Evolutionary conservation across 179 eudicot species (phyloP), one percentile per base, ranked within the genome.

Genomic region (Silene coronaria): DNA sequence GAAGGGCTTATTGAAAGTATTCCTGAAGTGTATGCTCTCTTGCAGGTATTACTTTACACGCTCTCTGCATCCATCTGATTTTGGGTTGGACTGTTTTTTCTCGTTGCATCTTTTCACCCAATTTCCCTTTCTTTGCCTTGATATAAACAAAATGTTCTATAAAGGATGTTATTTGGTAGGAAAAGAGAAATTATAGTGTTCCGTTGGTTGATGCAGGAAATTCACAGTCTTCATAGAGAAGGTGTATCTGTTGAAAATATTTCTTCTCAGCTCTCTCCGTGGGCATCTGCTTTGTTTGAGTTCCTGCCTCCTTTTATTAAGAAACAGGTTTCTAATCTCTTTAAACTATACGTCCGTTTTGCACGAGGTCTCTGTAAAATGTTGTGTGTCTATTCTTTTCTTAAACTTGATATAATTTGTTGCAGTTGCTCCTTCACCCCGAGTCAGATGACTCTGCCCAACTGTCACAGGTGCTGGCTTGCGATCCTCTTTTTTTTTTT

Each of bases 361-460:
- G 62, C 28, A 69, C 23, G 61, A 59, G 22, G 28, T 62, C 59
- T 57, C 26, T 71, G 14, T 28, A 32, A 22, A 30, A 7, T 45
- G 7, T 14, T 21, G n/a, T 36, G 28, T 61, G 2, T 16, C 55
- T 63, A 48, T 64, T 74, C 42, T 45, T 48, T 67, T 67, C 65
- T 78, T 14, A 34, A 26, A 11, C 46, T 69, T 23, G 45, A 17
- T 79, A 21, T 75, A 21, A 64, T 10, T 19, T 86, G 78, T 77
- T 75, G 71, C 86, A 95, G 99, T 81, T 95, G 70, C 95, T 95
- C 26, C 99, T 95, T 71, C 89, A 88, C 73, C 99, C 99, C 19
- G 99, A 92, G 84, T 95, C 99, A 67, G 99, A 95, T 84, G 93
- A 95, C 81, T 92, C 99, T 59, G 97, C 99, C 63, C 99, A 95